Percentiles rank a stretch among this genome's conserved stretches.
Conservation (phyloP, 495 filamentous ascomycete species). For the Penicillium macrosclerotiorum region DNA sequence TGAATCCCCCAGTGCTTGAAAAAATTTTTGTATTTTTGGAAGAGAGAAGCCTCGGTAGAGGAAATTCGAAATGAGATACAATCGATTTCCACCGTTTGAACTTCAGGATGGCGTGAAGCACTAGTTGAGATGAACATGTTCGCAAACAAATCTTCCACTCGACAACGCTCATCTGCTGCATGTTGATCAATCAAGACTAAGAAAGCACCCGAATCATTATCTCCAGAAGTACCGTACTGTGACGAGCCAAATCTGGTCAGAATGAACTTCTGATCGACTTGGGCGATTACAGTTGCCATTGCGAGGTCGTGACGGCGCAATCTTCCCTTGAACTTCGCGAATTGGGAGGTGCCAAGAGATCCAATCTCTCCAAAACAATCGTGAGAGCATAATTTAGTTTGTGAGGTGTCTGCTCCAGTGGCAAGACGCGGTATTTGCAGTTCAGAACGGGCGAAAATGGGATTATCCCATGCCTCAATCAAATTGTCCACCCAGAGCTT, state of each 20-base stretch:
- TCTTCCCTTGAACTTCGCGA: conserved; percentile 46
- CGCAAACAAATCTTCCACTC: conserved; percentile 67
- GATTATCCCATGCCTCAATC: conserved; percentile 57
- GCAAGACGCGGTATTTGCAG: conserved; percentile 42
- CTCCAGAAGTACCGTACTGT: not conserved
- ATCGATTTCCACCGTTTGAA: conserved; percentile 40
- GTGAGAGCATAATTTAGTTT: not conserved
- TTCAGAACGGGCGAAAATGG: conserved; percentile 56
- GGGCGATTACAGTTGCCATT: conserved; percentile 65
- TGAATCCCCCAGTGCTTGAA: conserved; percentile 73
- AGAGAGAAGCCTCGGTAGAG: conserved; percentile 53
- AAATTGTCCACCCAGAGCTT: conserved; percentile 38
- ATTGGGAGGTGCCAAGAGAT: conserved; percentile 10
- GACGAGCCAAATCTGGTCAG: conserved; percentile 54
- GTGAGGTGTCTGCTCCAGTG: conserved; percentile 3
- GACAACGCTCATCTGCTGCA: conserved; percentile 86
- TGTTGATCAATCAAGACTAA: conserved; percentile 91
- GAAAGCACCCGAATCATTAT: conserved; percentile 15
- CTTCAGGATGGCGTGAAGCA: not conserved
- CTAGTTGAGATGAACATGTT: conserved; percentile 34
- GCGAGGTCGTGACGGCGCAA: conserved; percentile 66
- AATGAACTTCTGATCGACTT: conserved; percentile 91
- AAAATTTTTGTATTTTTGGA: conserved; percentile 49
- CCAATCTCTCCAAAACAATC: conserved; percentile 12
- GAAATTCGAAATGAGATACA: conserved; percentile 63